Conservation (phyloP, 2,329 filamentous ascomycete species). For the Drechslera avenae region DNA sequence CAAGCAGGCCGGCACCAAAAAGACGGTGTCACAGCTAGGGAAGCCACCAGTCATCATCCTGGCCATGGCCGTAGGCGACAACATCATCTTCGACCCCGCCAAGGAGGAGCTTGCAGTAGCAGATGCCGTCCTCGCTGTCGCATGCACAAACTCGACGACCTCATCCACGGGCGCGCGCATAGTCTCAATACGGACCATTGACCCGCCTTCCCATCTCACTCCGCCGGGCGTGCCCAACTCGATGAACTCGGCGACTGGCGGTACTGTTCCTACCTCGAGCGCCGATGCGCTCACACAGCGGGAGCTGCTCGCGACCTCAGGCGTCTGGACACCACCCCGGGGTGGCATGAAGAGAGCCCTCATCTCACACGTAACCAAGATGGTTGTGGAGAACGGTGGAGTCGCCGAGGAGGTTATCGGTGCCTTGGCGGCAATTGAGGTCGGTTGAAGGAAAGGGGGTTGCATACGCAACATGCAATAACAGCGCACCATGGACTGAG, state of each 20-base stretch:
- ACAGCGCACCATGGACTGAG: constrained; percentile 1
- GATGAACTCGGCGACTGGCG: constrained; percentile 54
- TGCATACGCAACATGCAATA: constrained; percentile 1
- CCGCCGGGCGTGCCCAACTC: constrained; percentile 55
- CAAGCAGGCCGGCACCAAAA: constrained; percentile 43
- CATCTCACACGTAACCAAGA: constrained; percentile 74
- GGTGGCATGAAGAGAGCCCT: constrained; percentile 80
- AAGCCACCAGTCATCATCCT: constrained; percentile 88
- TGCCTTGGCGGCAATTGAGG: constrained; percentile 76
- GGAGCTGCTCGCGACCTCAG: constrained; percentile 63
- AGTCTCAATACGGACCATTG: constrained; percentile 55
- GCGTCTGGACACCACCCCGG: constrained; percentile 84
- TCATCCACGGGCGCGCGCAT: constrained; percentile 41
- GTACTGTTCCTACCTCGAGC: constrained; percentile 44
- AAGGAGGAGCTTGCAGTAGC: constrained; percentile 93
- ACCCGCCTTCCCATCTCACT: constrained; percentile 56
- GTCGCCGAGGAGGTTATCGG: constrained; percentile 86
- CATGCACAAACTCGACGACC: constrained; percentile 59
- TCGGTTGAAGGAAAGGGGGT: constrained; percentile 31
- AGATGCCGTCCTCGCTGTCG: constrained; percentile 85
- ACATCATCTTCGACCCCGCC: constrained; percentile 91
- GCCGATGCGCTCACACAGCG: constrained; percentile 53
- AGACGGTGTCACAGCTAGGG: constrained; percentile 31
- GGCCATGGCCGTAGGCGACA: constrained; percentile 82
- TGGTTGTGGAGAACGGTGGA: constrained; percentile 75